Evolutionary conservation across 352 stramenopile species (phyloP), one percentile per base, ranked within the genome.

Genomic region (Pythium folliculosum): DNA sequence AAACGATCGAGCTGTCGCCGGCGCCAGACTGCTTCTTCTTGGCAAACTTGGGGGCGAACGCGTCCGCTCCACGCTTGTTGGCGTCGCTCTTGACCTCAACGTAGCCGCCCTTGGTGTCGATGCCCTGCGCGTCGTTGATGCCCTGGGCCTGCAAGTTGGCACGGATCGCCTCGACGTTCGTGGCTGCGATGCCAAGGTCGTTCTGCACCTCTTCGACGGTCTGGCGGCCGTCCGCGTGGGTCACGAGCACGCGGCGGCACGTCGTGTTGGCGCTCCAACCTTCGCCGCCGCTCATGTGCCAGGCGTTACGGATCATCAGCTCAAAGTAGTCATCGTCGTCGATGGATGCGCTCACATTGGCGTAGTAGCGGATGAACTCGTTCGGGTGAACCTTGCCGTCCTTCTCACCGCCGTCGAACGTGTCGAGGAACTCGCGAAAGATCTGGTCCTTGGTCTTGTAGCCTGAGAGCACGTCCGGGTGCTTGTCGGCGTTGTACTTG

Each of bases 271-370:
- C 86, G 17, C 69, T 79, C 80, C 77, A 88, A 57, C 92, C 91
- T 60, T 94, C 80, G 27, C 91, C 91, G 9, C 88, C 88, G 52
- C 81, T 90, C 13, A 96, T 92, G 71, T 92, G 86, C 86, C 86
- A 94, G 23, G 84, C 84, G 52, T 96, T 97, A 60, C 90, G 84
- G 70, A 97, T 96, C 82, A 98, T 92, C 47, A 97, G 77, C 72
- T 97, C 91, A 65, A 97, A 97, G 82, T 97, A 97, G 75, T 96
- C 89, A 68, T 97, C 92, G 63, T 91, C 78, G 62, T 96, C 85
- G 60, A 97, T 97, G 32, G 82, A 94, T 47, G 91, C 89, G 61
- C 88, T 95, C 45, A 97, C 75, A 60, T 96, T 97, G 22, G 77
- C 75, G 71, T 97, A 97, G 80, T 98, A 98, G 56, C 89, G 86